Conservation (phyloP, 75 land plant species). For the Picea glauca region DNA sequence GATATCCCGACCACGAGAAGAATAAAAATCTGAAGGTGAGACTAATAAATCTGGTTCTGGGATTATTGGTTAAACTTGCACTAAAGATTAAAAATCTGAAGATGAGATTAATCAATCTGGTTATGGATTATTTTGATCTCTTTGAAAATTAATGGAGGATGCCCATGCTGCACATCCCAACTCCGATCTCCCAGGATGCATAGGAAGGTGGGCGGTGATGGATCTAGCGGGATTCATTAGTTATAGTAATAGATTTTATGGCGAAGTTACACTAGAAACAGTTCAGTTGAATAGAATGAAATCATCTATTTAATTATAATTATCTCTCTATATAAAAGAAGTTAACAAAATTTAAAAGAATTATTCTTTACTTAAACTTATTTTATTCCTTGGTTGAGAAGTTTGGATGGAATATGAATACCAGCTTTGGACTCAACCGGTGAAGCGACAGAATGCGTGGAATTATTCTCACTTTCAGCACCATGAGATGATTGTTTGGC, state of each 20-base stretch:
- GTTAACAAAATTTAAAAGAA: too few relatives aligned
- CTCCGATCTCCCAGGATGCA: too few relatives aligned
- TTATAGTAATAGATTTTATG: not conserved
- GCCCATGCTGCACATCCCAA: too few relatives aligned
- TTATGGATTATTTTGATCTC: not conserved
- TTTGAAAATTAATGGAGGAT: not conserved
- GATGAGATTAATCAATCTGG: too few relatives aligned
- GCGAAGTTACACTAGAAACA: not conserved
- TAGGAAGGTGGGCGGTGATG: not conserved
- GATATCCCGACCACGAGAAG: too few relatives aligned
- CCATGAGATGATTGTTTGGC: not conserved
- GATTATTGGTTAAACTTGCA: too few relatives aligned
- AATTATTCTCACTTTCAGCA: not conserved
- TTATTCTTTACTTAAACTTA: not conserved
- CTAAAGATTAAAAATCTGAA: too few relatives aligned
- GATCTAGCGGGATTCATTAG: not conserved
- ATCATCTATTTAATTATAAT: not conserved
- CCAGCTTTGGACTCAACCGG: conserved; percentile 29
- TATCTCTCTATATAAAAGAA: too few relatives aligned
- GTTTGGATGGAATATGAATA: conserved; percentile 34
- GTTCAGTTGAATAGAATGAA: not conserved
- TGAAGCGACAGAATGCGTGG: not conserved
- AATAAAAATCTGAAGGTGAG: too few relatives aligned
- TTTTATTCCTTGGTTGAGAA: conserved; percentile 26
- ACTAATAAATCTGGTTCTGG: too few relatives aligned